Evolutionary conservation across 768 basidiomycete species (phyloP).

Genomic region (Boletus sp.): DNA sequence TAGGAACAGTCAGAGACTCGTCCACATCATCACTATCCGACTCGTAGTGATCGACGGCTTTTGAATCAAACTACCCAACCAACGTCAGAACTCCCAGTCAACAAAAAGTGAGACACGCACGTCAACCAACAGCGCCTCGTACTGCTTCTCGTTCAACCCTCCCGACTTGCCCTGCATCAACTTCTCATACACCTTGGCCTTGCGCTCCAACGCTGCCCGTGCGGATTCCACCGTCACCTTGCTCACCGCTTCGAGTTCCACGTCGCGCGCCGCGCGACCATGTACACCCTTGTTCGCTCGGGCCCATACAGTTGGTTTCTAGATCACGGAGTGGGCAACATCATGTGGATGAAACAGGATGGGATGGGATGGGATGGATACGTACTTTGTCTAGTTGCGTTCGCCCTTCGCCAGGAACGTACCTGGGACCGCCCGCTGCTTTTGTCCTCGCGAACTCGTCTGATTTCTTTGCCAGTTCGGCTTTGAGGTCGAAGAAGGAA

Average conservation of each 20-base stretch:
- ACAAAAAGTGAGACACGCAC: slow-evolving; percentile 45
- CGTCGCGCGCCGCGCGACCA: slow-evolving; percentile 59
- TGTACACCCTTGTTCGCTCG: slow-evolving; percentile 73
- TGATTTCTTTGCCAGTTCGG: slow-evolving; percentile 45
- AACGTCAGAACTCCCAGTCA: neutral
- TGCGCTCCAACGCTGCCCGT: slow-evolving; percentile 67
- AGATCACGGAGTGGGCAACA: neutral
- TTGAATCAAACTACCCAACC: slow-evolving; percentile 59
- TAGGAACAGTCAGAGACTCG: slow-evolving; percentile 68
- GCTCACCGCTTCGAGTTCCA: slow-evolving; percentile 67
- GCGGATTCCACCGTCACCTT: slow-evolving; percentile 70
- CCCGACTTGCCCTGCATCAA: slow-evolving; percentile 73
- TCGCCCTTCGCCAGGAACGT: slow-evolving; percentile 54
- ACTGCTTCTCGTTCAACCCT: slow-evolving; percentile 73
- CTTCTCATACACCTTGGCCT: slow-evolving; percentile 79
- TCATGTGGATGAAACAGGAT: too few relatives aligned
- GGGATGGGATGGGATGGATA: neutral
- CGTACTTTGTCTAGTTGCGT: slow-evolving; percentile 70
- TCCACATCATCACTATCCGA: slow-evolving; percentile 76
- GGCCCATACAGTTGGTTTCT: slow-evolving; percentile 80
- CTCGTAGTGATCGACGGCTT: slow-evolving; percentile 50
- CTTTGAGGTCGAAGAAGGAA: slow-evolving; percentile 82
- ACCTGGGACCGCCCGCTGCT: slow-evolving; percentile 47
- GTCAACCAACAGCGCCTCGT: slow-evolving; percentile 69
- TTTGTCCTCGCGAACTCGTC: slow-evolving; percentile 66